Evolutionary conservation across 2,329 filamentous ascomycete genomes (phyloP).

Genomic region (Phyllosticta paracitricarpa): DNA sequence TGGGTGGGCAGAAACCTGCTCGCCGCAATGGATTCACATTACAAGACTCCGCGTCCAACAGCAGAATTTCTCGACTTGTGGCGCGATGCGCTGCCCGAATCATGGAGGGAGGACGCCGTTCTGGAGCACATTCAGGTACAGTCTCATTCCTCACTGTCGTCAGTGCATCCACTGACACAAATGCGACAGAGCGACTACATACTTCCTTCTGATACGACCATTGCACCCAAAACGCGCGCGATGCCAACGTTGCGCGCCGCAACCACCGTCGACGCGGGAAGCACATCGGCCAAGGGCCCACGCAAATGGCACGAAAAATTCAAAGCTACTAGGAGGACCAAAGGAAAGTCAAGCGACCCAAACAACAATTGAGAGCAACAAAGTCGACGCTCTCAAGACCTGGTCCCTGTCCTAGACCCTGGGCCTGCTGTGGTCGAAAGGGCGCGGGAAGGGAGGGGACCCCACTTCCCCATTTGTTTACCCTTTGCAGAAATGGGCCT

Average conservation of each 20-base stretch:
- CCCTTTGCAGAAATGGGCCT: background rate
- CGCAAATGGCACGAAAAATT: slow-evolving; percentile 33
- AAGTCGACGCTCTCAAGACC: background rate
- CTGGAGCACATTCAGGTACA: slow-evolving; percentile 20
- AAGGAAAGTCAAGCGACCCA: background rate
- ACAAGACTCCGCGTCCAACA: slow-evolving; percentile 18
- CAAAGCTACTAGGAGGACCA: background rate
- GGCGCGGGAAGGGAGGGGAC: background rate
- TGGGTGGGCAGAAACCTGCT: slow-evolving; percentile 25
- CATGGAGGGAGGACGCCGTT: slow-evolving; percentile 25
- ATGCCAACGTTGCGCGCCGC: slow-evolving; percentile 7
- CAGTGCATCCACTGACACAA: background rate
- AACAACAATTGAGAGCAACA: background rate
- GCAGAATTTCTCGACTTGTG: slow-evolving; percentile 27
- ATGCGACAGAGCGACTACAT: slow-evolving; percentile 17
- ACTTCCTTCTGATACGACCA: slow-evolving; percentile 24
- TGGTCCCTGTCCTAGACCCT: background rate
- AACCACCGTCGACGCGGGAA: slow-evolving; percentile 11
- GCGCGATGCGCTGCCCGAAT: slow-evolving; percentile 28
- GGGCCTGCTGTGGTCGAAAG: background rate
- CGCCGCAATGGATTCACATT: slow-evolving; percentile 16
- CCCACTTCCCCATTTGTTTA: background rate
- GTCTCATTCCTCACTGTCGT: background rate
- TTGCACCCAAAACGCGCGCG: slow-evolving; percentile 17
- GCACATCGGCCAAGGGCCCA: slow-evolving; percentile 15